Percentiles rank a stretch among this genome's conserved stretches.
phyloP scores from a whole-genome alignment of 2,329 filamentous ascomycete genomes.

The Colletotrichum sidae region DNA sequence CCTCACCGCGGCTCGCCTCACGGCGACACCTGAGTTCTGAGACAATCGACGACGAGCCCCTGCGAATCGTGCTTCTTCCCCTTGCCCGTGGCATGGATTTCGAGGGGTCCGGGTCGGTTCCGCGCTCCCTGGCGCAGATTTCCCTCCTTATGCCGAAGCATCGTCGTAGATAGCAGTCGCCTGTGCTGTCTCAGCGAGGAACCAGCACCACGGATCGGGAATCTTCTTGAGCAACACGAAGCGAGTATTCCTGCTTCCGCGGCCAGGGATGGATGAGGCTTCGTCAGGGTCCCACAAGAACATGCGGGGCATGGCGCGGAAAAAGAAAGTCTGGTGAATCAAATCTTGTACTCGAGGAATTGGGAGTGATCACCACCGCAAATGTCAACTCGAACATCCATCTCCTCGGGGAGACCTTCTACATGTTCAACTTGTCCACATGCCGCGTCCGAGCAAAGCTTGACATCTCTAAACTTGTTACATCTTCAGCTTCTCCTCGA shows the following conservation, averaged over 20 bases:
- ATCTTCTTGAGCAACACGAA: constrained; percentile 21
- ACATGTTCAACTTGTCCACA: not conserved
- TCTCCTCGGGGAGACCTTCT: too few relatives aligned
- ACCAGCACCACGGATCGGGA: constrained; percentile 33
- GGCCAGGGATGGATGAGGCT: constrained; percentile 6
- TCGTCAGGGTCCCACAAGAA: constrained; percentile 20
- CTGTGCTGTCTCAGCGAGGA: constrained; percentile 20
- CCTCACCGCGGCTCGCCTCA: too few relatives aligned
- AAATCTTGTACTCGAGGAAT: constrained; percentile 9
- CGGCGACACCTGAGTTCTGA: too few relatives aligned
- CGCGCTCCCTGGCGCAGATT: constrained; percentile 20
- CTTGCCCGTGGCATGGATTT: too few relatives aligned
- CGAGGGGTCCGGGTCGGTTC: not conserved
- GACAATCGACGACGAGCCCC: too few relatives aligned
- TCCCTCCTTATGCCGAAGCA: constrained; percentile 12
- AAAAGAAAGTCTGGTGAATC: constrained; percentile 22
- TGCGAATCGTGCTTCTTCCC: too few relatives aligned
- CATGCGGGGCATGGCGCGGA: constrained; percentile 22
- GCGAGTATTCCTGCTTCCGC: constrained; percentile 21
- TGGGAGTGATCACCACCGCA: constrained; percentile 4
- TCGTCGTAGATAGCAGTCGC: constrained; percentile 13
- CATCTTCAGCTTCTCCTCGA: not conserved
- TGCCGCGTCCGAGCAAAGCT: constrained; percentile 14
- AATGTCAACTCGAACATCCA: not conserved
- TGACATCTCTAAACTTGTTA: not conserved